phyloP scores from a whole-genome alignment of 2,329 filamentous ascomycete genomes.

The Neurospora sp. region DNA sequence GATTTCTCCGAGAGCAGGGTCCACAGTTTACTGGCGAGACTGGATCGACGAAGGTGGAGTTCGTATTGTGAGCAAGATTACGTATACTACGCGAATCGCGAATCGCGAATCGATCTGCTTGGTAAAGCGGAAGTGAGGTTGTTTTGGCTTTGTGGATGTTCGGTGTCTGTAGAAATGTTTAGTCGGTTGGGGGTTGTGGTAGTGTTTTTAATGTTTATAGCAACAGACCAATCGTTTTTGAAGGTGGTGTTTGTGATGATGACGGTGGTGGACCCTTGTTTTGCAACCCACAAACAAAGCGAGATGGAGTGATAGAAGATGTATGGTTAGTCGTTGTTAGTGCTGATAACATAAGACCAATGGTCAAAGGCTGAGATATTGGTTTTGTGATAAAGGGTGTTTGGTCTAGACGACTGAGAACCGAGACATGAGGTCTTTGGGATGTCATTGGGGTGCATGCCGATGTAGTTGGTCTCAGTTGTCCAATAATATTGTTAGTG shows the following conservation, averaged over 20 bases:
- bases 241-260: background rate
- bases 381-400: background rate
- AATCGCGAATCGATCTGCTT: background rate
- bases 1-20: background rate
- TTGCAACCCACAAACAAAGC: background rate
- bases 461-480: background rate
- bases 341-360: background rate
- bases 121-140: background rate
- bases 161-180: background rate
- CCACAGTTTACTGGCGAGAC: background rate
- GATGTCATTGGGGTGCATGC: background rate
- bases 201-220: background rate
- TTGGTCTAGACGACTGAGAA: background rate
- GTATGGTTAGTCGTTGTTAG: background rate
- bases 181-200: background rate
- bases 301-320: background rate
- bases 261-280: background rate
- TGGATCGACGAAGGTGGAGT: background rate
- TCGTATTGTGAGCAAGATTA: background rate
- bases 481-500: background rate
- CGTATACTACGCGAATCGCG: background rate
- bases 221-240: background rate
- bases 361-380: background rate
- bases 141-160: background rate
- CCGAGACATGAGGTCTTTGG: background rate